These are phyloP conservation scores for Pseudocercospora musae DNA, from an alignment of 2,329 filamentous ascomycete genomes.

Conservation along the genomic window DNA sequence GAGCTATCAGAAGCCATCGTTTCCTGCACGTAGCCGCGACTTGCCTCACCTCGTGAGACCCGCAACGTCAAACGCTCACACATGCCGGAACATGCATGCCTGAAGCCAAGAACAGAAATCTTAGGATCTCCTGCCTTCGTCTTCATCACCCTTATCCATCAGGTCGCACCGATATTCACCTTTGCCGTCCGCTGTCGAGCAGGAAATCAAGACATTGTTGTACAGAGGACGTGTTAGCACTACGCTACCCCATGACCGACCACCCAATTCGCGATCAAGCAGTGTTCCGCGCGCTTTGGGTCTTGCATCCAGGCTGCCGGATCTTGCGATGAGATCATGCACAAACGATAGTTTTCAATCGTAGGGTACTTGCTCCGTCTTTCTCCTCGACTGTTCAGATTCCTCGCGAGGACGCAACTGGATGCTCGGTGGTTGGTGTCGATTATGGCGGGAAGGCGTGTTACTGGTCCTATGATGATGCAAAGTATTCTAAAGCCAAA, in stretches of 20 bases:
- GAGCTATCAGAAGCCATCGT: conserved; percentile 24
- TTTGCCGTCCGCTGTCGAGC: conserved; percentile 12
- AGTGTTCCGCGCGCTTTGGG: neutral
- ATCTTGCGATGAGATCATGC: conserved; percentile 27
- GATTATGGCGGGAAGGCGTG: neutral
- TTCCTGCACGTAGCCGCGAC: conserved; percentile 25
- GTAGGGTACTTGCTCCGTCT: conserved; percentile 36
- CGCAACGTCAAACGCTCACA: conserved; percentile 6
- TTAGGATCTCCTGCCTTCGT: conserved; percentile 16
- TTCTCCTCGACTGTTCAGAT: conserved; percentile 11
- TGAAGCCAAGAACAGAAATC: conserved; percentile 35
- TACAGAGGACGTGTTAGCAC: conserved; percentile 11
- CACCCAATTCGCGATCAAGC: conserved; percentile 21
- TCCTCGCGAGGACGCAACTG: conserved; percentile 22
- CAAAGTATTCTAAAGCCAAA: conserved; percentile 31
- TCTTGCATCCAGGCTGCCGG: conserved; percentile 3
- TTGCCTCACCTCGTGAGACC: conserved; percentile 7
- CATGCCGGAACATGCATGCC: conserved; percentile 21
- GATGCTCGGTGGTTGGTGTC: conserved; percentile 10
- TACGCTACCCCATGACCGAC: conserved; percentile 16
- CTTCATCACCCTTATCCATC: conserved; percentile 12
- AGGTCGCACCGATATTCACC: neutral
- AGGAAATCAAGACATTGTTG: neutral
- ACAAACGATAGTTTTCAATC: conserved; percentile 40
- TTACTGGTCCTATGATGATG: conserved; percentile 31